Conservation (phyloP, 768 basidiomycete species). For the Boletus rubescentipes region DNA sequence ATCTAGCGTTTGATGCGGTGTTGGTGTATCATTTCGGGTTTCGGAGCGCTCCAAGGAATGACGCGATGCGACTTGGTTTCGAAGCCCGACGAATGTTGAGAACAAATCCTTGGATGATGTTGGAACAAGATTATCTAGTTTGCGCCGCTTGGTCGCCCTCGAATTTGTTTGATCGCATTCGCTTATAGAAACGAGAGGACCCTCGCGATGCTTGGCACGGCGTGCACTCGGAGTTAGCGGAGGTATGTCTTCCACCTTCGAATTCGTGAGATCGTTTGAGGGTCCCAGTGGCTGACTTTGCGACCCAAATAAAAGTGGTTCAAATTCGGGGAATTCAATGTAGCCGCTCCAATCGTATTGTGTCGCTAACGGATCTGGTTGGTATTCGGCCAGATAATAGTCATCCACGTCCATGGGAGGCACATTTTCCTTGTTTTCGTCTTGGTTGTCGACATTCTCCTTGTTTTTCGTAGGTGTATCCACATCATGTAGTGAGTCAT, state of each 20-base stretch:
- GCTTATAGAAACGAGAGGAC: neutral
- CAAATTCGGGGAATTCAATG: constrained; percentile 25
- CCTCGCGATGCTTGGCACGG: neutral
- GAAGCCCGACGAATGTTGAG: constrained; percentile 26
- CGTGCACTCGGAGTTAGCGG: constrained; percentile 5
- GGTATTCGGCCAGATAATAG: neutral
- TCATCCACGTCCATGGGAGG: constrained; percentile 4
- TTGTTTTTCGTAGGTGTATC: constrained; percentile 10
- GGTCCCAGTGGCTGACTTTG: constrained; percentile 13
- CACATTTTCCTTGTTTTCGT: constrained; percentile 20
- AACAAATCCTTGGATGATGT: constrained; percentile 28
- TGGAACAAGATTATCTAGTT: constrained; percentile 23
- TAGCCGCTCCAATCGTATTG: constrained; percentile 25
- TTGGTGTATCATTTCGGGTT: constrained; percentile 11
- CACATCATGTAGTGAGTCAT: neutral
- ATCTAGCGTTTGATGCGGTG: constrained; percentile 2
- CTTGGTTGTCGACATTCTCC: constrained; percentile 9
- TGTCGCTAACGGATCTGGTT: neutral
- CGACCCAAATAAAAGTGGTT: constrained; percentile 26
- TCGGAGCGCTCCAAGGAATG: constrained; percentile 9
- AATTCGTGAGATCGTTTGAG: constrained; percentile 1
- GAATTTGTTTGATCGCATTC: neutral
- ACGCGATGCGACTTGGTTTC: constrained; percentile 15
- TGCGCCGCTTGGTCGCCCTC: constrained; percentile 23
- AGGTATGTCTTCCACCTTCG: neutral